These are phyloP conservation scores for Candida wancherniae DNA, from an alignment of 805 yeast species.

Conservation along the genomic window DNA sequence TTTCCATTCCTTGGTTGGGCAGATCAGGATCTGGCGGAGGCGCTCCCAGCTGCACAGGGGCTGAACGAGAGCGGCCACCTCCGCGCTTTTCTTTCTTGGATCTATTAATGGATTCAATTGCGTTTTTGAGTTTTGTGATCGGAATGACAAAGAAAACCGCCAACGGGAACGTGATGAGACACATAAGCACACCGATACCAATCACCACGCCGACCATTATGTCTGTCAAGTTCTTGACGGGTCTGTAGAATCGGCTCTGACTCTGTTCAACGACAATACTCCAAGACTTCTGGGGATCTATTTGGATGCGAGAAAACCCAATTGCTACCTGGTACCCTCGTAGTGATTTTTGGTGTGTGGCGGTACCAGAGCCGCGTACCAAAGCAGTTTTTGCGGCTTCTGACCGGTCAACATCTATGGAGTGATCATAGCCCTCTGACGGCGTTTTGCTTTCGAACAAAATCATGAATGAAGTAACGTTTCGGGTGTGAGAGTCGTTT, in stretches of 20 bases:
- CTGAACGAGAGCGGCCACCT: too few species aligned
- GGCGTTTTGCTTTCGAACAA: conserved; percentile 23
- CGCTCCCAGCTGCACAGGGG: conserved; percentile 2
- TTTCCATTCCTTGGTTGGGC: conserved; percentile 1
- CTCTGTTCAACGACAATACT: conserved; percentile 68
- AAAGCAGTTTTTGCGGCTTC: conserved; percentile 28
- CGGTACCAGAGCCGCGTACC: conserved; percentile 23
- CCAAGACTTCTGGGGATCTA: conserved; percentile 50
- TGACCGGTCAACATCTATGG: conserved; percentile 22
- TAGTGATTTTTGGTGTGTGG: conserved; percentile 21
- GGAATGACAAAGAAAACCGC: conserved; percentile 86
- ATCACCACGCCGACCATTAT: conserved; percentile 75
- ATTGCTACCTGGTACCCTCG: conserved; percentile 27
- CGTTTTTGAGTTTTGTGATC: conserved; percentile 69
- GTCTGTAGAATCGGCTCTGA: conserved; percentile 53
- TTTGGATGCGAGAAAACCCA: conserved; percentile 27
- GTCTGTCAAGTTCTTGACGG: conserved; percentile 55
- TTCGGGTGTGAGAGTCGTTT: conserved; percentile 23
- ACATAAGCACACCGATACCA: conserved; percentile 71
- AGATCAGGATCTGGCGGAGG: neutral
- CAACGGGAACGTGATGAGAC: conserved; percentile 71
- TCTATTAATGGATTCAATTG: conserved; percentile 67
- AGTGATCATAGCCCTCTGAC: conserved; percentile 22
- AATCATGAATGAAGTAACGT: conserved; percentile 44
- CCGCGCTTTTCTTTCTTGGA: conserved; percentile 33